phyloP scores from a whole-genome alignment of 306 rosid genomes.

The Phaseolus lunatus region DNA sequence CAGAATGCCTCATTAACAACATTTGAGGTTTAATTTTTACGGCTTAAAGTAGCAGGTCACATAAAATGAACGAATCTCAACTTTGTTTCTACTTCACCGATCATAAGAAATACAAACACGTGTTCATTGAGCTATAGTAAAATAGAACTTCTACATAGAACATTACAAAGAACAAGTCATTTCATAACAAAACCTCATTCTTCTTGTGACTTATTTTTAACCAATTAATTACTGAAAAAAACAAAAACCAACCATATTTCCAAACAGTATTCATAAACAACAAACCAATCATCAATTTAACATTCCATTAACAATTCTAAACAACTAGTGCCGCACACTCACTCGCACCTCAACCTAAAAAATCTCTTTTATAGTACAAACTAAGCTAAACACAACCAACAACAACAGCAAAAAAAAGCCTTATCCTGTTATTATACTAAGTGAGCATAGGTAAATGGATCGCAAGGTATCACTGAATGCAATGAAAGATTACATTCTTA shows the following conservation, averaged over 20 bases:
- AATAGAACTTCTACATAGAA: neutral
- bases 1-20: conserved; percentile 19
- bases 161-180: conserved; percentile 9
- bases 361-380: conserved; percentile 1
- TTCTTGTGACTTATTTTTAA: neutral
- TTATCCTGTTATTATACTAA: neutral
- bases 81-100: conserved; percentile 19
- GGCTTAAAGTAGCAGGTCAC: neutral
- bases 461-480: neutral
- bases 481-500: neutral
- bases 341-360: conserved; percentile 1
- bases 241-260: neutral
- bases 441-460: neutral
- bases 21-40: neutral
- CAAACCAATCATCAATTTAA: conserved; percentile 6
- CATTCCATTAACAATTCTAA: conserved; percentile 33
- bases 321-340: neutral
- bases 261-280: conserved; percentile 3
- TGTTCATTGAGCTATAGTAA: conserved; percentile 3
- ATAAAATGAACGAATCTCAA: conserved; percentile 15
- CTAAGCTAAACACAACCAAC: neutral
- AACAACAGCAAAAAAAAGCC: neutral
- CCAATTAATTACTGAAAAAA: neutral
- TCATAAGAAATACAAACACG: neutral
- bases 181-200: neutral